Evolutionary conservation across 805 yeast species (phyloP).

Genomic region (Yamadazyma ubonensis): DNA sequence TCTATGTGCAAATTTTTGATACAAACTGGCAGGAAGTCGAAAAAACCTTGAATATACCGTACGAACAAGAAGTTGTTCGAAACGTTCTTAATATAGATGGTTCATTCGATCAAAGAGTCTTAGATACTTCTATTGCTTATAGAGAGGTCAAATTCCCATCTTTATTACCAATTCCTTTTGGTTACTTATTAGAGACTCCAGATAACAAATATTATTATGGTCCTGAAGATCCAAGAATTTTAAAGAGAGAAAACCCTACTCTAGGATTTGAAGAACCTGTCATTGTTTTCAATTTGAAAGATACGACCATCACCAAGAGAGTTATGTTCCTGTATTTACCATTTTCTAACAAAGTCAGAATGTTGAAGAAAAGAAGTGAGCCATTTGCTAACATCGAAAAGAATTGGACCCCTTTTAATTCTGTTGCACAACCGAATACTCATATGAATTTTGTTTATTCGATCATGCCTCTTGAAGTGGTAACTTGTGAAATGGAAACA

Average conservation of each 20-base stretch:
- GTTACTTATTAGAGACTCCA: constrained; percentile 10
- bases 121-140: constrained; percentile 13
- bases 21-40: constrained; percentile 21
- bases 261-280: constrained; percentile 31
- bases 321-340: constrained; percentile 25
- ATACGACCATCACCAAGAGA: constrained; percentile 17
- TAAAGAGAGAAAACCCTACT: constrained; percentile 28
- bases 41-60: constrained; percentile 21
- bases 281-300: constrained; percentile 21
- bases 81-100: constrained; percentile 20
- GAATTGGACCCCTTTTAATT: constrained; percentile 29
- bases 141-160: constrained; percentile 20
- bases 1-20: constrained; percentile 22
- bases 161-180: constrained; percentile 20
- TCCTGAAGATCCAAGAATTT: constrained; percentile 52
- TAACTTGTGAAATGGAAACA: constrained; percentile 27
- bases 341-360: constrained; percentile 16
- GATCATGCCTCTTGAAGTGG: constrained; percentile 27
- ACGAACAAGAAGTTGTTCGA: constrained; percentile 17
- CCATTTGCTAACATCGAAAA: constrained; percentile 20
- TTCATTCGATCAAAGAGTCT: constrained; percentile 9
- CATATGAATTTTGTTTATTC: constrained; percentile 25
- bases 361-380: constrained; percentile 16
- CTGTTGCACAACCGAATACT: constrained; percentile 7
- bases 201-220: constrained; percentile 19